Evolutionary conservation across 1,139 yeast genomes (phyloP).

Genomic region (Taphrina deformans): DNA sequence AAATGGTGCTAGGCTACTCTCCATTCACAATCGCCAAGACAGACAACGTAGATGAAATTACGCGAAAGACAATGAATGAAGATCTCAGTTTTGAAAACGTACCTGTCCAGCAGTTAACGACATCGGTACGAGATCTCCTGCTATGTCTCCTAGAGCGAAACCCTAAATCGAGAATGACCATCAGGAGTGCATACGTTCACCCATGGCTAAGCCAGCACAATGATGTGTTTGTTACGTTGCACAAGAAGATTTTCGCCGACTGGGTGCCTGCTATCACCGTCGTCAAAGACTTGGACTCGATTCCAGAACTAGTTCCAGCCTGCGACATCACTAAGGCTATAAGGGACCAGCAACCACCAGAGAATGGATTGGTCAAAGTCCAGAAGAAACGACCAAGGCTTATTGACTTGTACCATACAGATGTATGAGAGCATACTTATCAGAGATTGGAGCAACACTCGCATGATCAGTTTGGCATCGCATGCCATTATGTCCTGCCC

Average conservation of each 20-base stretch:
- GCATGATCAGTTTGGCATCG: no score
- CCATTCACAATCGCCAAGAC: slow-evolving; percentile 14
- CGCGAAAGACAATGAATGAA: background rate
- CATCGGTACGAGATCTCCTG: slow-evolving; percentile 48
- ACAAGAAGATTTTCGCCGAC: slow-evolving; percentile 33
- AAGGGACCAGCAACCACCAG: background rate
- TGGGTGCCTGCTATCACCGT: background rate
- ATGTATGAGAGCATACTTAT: no score
- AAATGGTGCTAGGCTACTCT: slow-evolving; percentile 17
- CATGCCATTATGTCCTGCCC: no score
- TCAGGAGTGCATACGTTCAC: slow-evolving; percentile 49
- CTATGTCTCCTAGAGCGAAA: slow-evolving; percentile 49
- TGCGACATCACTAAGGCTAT: background rate
- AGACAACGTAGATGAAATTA: slow-evolving; percentile 1
- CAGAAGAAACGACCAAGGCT: background rate
- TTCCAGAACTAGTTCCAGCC: background rate
- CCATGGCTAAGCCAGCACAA: slow-evolving; percentile 52
- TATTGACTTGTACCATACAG: no score
- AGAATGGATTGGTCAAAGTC: background rate
- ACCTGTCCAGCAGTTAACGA: background rate
- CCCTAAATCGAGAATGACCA: slow-evolving; percentile 48
- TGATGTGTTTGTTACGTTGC: slow-evolving; percentile 41
- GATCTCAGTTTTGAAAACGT: slow-evolving; percentile 7
- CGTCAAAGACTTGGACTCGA: background rate
- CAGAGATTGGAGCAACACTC: no score